Evolutionary conservation across 23 red algal genomes (phyloP), one percentile per base, ranked within the genome.

Genomic region (Gracilaria caudata): DNA sequence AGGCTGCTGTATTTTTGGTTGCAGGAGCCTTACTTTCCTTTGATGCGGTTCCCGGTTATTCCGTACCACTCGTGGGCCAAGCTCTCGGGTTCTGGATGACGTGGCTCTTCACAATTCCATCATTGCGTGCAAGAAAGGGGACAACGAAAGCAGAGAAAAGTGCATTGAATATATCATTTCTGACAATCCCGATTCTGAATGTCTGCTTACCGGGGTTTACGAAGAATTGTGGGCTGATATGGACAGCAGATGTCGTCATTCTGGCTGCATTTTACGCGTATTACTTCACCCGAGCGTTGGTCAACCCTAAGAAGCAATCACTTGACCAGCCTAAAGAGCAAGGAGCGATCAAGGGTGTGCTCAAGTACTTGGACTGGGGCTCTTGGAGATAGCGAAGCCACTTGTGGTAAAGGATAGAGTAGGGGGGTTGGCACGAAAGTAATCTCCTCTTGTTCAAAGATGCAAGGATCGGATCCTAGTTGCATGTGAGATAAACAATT

Each of bases 61-160:
- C 55, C 4, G 76, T 82, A 28, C 92, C 92, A 13, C 73, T 95
- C 0, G 85, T 90, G 3, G 74, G 61, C 37, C 91, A 89, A 41
- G 92, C 91, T 24, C 88, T 95, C n/a, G 97, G 97, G 5, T 99
- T 99, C 65, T 99, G 97, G 97, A 88, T 84, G 45, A 75, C 89
- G 2, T 99, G 97, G 97, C 66, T 99, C 32, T 99, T 99, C 33
- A 99, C 97, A 20, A 95, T 99, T 47, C 97, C 97, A 33, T 77
- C 97, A 19, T 88, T 99, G 43, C 93, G 97, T 33, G 97, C 97
- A 10, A 87, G 97, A 68, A 99, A 99, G 64, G 93, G 93, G 19
- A 77, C 61, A 32, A 47, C 40, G 30, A 75, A 65, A 23, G 58
- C 86, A 13, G 97, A 99, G 81, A 99, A 99, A 81, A 86, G 80